phyloP scores from a whole-genome alignment of 2,329 filamentous ascomycete genomes.

The Xylaria sp. region DNA sequence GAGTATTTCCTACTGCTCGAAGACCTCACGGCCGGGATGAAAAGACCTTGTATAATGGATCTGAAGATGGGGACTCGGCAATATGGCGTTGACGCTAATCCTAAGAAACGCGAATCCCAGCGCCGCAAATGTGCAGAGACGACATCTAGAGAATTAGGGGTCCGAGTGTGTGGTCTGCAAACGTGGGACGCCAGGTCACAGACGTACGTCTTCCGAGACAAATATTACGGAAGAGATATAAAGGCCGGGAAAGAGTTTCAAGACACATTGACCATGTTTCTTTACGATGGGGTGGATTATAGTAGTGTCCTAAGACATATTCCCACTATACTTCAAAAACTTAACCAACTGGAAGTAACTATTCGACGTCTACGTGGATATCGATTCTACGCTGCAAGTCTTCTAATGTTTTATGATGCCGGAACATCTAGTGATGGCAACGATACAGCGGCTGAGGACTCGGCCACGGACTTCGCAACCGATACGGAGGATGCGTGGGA shows the following conservation, averaged over 20 bases:
- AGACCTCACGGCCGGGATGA: conserved; percentile 96
- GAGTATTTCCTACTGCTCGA: conserved; percentile 94
- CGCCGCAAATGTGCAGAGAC: conserved; percentile 91
- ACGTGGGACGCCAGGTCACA: conserved; percentile 90
- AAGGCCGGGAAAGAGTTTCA: conserved; percentile 91
- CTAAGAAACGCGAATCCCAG: conserved; percentile 94
- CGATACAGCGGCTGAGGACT: conserved; percentile 65
- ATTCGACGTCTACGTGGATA: conserved; percentile 83
- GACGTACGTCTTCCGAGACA: conserved; percentile 95
- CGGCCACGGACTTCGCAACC: conserved; percentile 67
- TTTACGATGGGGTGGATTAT: conserved; percentile 88
- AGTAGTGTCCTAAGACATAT: conserved; percentile 86
- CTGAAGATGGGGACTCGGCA: conserved; percentile 99
- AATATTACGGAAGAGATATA: conserved; percentile 91
- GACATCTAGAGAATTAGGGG: conserved; percentile 89
- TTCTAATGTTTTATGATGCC: conserved; percentile 97
- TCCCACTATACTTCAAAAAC: conserved; percentile 84
- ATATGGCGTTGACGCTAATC: conserved; percentile 89
- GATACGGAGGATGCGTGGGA: conserved; percentile 64
- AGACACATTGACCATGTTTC: conserved; percentile 84
- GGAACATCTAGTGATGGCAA: conserved; percentile 67
- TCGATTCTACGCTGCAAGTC: conserved; percentile 92
- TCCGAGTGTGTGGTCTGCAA: conserved; percentile 94
- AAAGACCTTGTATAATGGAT: conserved; percentile 94
- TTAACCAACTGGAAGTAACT: conserved; percentile 84